Evolutionary conservation across 129 eudicot genomes (phyloP).

Genomic region (Pulicaria dysenterica): DNA sequence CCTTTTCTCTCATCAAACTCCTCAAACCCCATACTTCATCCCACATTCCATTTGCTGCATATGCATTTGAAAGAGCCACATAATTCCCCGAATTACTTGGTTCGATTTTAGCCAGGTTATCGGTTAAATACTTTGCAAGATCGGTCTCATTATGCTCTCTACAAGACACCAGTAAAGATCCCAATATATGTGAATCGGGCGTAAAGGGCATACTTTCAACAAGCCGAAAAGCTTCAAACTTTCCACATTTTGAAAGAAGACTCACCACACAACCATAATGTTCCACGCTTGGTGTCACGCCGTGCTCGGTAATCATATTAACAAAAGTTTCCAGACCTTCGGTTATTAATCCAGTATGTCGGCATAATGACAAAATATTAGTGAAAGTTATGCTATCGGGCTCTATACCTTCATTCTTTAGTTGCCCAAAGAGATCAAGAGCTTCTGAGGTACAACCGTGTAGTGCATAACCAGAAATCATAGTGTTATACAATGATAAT

Average conservation of each 20-base stretch:
- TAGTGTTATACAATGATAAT: slow-evolving; percentile 59
- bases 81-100: slow-evolving; percentile 53
- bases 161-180: slow-evolving; percentile 59
- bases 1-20: slow-evolving; percentile 50
- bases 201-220: slow-evolving; percentile 42
- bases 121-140: slow-evolving; percentile 42
- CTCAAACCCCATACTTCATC: slow-evolving; percentile 49
- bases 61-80: slow-evolving; percentile 56
- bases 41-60: slow-evolving; percentile 57
- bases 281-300: slow-evolving; percentile 43
- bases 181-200: slow-evolving; percentile 52
- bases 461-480: slow-evolving; percentile 67
- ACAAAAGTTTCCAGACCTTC: slow-evolving; percentile 52
- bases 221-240: slow-evolving; percentile 45
- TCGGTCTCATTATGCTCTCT: slow-evolving; percentile 44
- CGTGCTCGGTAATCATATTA: slow-evolving; percentile 38
- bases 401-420: slow-evolving; percentile 42
- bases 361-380: slow-evolving; percentile 52
- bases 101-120: slow-evolving; percentile 38
- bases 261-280: slow-evolving; percentile 62
- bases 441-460: slow-evolving; percentile 63
- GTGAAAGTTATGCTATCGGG: slow-evolving; percentile 65
- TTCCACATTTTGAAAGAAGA: slow-evolving; percentile 62
- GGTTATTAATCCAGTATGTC: slow-evolving; percentile 53
- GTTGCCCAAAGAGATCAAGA: slow-evolving; percentile 38